Percentiles rank a stretch among this genome's conserved stretches.
Evolutionary conservation across 495 filamentous ascomycete species (phyloP).

Genomic region (Chaetomium tenue): DNA sequence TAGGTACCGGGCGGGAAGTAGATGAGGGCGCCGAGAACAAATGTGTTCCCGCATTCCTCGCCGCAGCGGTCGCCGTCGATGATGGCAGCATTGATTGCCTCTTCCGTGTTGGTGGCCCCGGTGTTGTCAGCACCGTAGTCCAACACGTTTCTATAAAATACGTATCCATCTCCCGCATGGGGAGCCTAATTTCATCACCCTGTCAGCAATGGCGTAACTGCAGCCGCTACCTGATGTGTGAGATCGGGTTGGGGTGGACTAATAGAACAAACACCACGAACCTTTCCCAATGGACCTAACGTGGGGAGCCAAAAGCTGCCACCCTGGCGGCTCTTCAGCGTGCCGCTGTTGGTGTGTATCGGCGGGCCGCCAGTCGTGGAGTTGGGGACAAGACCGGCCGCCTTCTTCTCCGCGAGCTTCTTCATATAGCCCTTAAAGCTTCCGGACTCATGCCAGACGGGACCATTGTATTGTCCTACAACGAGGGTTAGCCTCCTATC

Average conservation of each 20-base stretch:
- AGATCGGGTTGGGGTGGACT: background rate
- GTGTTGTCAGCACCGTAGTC: constrained; percentile 16
- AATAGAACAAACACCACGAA: background rate
- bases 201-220: too few relatives aligned
- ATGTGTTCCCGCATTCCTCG: constrained; percentile 68
- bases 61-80: constrained; percentile 69
- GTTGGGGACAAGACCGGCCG: too few relatives aligned
- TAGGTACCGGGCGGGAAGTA: constrained; percentile 78
- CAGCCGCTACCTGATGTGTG: too few relatives aligned
- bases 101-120: constrained; percentile 60
- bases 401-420: background rate
- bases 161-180: background rate
- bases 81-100: constrained; percentile 76
- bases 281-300: background rate
- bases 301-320: background rate
- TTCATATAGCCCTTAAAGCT: constrained; percentile 2
- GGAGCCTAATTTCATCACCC: background rate
- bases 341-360: background rate
- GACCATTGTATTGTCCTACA: background rate
- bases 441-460: background rate
- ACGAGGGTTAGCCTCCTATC: background rate
- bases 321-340: background rate
- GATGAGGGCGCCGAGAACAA: constrained; percentile 62
- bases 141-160: constrained; percentile 10
- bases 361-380: too few relatives aligned